A percentile compares a stretch with the other conserved stretches of the same genome.
phyloP scores from a whole-genome alignment of 225 moss, liverwort and hornwort species.

The Physcomitrium patens region DNA sequence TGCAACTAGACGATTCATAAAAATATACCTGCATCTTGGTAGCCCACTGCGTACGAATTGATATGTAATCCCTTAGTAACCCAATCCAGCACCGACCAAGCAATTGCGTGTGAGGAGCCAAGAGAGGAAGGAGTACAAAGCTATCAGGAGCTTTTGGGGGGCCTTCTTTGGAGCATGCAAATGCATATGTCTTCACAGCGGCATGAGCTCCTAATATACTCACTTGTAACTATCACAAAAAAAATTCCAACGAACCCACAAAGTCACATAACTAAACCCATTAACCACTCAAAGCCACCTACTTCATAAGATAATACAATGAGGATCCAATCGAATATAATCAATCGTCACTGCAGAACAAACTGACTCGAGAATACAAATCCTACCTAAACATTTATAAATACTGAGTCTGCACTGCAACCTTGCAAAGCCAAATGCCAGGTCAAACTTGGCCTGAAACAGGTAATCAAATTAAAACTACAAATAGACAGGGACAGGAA shows the following conservation, averaged over 20 bases:
- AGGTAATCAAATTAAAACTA: slow-evolving; percentile 7
- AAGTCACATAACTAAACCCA: background rate
- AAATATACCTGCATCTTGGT: slow-evolving; percentile 70
- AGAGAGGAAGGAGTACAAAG: slow-evolving; percentile 68
- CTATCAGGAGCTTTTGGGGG: slow-evolving; percentile 62
- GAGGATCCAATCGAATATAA: slow-evolving; percentile 5
- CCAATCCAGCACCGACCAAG: slow-evolving; percentile 95
- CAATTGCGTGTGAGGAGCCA: slow-evolving; percentile 64
- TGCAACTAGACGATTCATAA: background rate
- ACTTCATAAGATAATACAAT: background rate
- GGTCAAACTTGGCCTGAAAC: slow-evolving; percentile 8
- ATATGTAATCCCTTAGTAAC: slow-evolving; percentile 80
- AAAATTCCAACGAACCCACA: slow-evolving; percentile 14
- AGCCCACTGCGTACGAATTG: slow-evolving; percentile 76
- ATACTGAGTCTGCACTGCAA: slow-evolving; percentile 7
- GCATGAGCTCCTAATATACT: slow-evolving; percentile 93
- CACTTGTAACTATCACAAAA: slow-evolving; percentile 78
- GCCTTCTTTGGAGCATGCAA: slow-evolving; percentile 63
- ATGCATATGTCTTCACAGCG: slow-evolving; percentile 86
- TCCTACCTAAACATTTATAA: background rate
- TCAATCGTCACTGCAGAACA: slow-evolving; percentile 1
- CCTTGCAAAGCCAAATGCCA: slow-evolving; percentile 19
- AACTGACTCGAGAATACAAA: background rate
- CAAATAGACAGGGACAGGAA: background rate
- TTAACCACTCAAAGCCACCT: slow-evolving; percentile 7